Percentiles rank a stretch among this genome's conserved stretches.
Conservation (phyloP, 352 stramenopile genomes). For the Globisporangium nodosum region DNA sequence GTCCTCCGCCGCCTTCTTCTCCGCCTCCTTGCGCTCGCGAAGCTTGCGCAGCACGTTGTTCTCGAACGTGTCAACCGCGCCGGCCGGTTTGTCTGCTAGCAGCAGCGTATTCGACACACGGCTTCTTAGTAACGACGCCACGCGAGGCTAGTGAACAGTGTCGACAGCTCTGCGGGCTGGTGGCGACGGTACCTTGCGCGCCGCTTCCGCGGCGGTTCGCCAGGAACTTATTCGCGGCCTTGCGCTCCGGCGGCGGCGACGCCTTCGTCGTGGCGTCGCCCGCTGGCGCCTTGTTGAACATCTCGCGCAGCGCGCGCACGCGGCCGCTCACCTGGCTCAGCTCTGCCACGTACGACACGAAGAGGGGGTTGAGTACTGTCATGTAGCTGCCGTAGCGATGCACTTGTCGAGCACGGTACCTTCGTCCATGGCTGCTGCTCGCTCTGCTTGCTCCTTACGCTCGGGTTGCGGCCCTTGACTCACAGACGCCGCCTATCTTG, state of each 20-base stretch:
- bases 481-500: no score
- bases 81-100: slow-evolving; percentile 6
- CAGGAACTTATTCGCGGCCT: slow-evolving; percentile 5
- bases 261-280: slow-evolving; percentile 7
- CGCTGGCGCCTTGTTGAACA: slow-evolving; percentile 53
- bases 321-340: slow-evolving; percentile 30
- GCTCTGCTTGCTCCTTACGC: neutral
- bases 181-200: slow-evolving; percentile 10
- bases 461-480: neutral
- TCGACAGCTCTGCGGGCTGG: neutral
- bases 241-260: slow-evolving; percentile 11
- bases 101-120: neutral
- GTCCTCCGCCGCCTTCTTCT: slow-evolving; percentile 38
- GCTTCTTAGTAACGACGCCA: neutral
- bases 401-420: neutral
- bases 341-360: neutral
- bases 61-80: slow-evolving; percentile 12
- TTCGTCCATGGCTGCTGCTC: neutral
- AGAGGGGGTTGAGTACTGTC: neutral
- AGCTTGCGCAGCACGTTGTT: slow-evolving; percentile 27
- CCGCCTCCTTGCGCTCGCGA: slow-evolving; percentile 28
- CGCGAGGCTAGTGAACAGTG: no score
- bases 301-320: slow-evolving; percentile 53
- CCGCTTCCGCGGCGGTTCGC: slow-evolving; percentile 18
- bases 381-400: no score